phyloP scores from a whole-genome alignment of 2,329 filamentous ascomycete genomes.

The Cordyceps cateniannulata region DNA sequence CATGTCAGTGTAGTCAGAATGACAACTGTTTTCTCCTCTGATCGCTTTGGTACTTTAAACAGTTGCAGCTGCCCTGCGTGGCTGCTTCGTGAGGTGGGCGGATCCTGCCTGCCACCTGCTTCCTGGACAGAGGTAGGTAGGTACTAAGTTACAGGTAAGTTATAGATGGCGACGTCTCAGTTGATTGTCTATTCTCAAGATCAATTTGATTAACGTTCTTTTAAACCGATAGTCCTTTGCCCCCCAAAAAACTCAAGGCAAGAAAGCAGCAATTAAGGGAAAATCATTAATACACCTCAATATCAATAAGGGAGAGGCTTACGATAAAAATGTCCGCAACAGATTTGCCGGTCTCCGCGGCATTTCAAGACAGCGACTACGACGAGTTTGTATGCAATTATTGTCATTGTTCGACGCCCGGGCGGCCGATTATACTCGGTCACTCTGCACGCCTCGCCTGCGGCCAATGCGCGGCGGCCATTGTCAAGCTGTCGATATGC shows the following conservation, averaged over 20 bases:
- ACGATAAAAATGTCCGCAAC: neutral
- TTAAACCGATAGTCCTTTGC: neutral
- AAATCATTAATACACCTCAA: neutral
- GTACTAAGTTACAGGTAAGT: neutral
- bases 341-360: neutral
- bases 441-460: slow-evolving; percentile 43
- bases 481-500: slow-evolving; percentile 49
- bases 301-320: neutral
- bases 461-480: slow-evolving; percentile 36
- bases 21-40: neutral
- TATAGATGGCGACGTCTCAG: neutral
- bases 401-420: slow-evolving; percentile 39
- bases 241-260: neutral
- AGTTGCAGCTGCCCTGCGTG: neutral
- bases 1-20: neutral
- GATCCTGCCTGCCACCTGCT: neutral
- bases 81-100: neutral
- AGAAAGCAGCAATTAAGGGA: neutral
- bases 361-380: neutral
- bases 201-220: neutral
- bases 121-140: neutral
- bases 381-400: slow-evolving; percentile 49
- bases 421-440: slow-evolving; percentile 36
- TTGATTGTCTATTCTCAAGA: neutral
- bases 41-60: neutral